These are phyloP conservation scores for Elasticomyces elasticus DNA, from an alignment of 495 filamentous ascomycete species.

Conservation along the genomic window DNA sequence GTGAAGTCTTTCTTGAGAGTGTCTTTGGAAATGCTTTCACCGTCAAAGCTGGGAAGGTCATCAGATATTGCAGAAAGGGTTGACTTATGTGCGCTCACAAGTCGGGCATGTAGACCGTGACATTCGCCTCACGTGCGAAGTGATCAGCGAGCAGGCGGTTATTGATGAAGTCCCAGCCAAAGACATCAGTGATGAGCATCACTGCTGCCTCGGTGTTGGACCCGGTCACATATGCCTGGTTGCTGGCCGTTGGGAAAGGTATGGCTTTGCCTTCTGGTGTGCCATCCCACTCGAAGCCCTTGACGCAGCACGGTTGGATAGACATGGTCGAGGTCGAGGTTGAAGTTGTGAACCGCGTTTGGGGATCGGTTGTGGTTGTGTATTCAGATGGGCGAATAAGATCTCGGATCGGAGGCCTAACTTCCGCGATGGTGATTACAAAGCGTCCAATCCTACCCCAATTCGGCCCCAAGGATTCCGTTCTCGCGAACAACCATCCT, in stretches of 20 bases:
- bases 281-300: slow-evolving; percentile 29
- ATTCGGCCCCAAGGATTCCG: no score
- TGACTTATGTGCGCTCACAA: slow-evolving; percentile 27
- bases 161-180: slow-evolving; percentile 43
- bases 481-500: no score
- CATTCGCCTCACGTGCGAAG: slow-evolving; percentile 39
- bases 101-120: slow-evolving; percentile 43
- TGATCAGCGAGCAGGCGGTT: slow-evolving; percentile 41
- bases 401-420: no score
- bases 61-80: not conserved
- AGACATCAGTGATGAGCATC: slow-evolving; percentile 40
- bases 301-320: slow-evolving; percentile 13
- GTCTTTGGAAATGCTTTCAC: slow-evolving; percentile 7
- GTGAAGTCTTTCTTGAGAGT: not conserved
- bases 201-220: slow-evolving; percentile 33
- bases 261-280: slow-evolving; percentile 20
- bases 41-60: slow-evolving; percentile 14
- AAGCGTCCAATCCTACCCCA: no score
- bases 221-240: slow-evolving; percentile 27
- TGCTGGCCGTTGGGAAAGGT: slow-evolving; percentile 17
- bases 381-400: no score
- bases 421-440: no score
- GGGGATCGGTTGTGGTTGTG: not conserved
- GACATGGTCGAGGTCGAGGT: not conserved
- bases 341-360: not conserved